Conservation (phyloP, 306 rosid genomes). For the Clitoria ternatea region DNA sequence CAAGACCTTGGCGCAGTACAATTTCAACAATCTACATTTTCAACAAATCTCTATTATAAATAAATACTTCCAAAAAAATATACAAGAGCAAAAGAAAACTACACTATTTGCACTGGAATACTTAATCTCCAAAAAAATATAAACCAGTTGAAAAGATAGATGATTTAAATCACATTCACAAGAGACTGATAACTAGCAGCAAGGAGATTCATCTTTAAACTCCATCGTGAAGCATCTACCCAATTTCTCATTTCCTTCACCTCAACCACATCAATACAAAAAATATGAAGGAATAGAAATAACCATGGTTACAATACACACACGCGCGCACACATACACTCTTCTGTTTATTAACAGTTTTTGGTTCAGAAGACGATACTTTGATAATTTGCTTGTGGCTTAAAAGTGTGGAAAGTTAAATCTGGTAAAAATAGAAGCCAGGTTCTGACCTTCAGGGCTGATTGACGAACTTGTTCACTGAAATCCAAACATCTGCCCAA, state of each 20-base stretch:
- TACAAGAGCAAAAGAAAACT: neutral
- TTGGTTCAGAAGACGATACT: neutral
- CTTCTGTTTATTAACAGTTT: neutral
- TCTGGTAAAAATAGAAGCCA: slow-evolving; percentile 11
- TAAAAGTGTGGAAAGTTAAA: slow-evolving; percentile 14
- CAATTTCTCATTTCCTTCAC: neutral
- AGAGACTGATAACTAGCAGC: neutral
- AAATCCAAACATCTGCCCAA: slow-evolving; percentile 80
- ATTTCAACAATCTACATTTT: slow-evolving; percentile 84
- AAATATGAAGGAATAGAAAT: neutral
- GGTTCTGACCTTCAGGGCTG: slow-evolving; percentile 76
- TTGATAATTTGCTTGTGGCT: neutral
- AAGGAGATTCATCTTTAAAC: neutral
- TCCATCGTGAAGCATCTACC: slow-evolving; percentile 6
- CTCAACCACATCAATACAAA: slow-evolving; percentile 9
- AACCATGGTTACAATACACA: neutral
- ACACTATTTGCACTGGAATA: neutral
- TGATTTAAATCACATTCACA: neutral
- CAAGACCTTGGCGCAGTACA: slow-evolving; percentile 98
- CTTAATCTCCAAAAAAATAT: neutral
- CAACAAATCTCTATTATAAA: slow-evolving; percentile 4
- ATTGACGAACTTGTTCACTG: slow-evolving; percentile 75
- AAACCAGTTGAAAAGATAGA: neutral
- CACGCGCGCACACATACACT: neutral
- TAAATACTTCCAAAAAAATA: too few relatives aligned